Evolutionary conservation across 2,329 filamentous ascomycete genomes (phyloP).

Genomic region (Aspergillus ustus): DNA sequence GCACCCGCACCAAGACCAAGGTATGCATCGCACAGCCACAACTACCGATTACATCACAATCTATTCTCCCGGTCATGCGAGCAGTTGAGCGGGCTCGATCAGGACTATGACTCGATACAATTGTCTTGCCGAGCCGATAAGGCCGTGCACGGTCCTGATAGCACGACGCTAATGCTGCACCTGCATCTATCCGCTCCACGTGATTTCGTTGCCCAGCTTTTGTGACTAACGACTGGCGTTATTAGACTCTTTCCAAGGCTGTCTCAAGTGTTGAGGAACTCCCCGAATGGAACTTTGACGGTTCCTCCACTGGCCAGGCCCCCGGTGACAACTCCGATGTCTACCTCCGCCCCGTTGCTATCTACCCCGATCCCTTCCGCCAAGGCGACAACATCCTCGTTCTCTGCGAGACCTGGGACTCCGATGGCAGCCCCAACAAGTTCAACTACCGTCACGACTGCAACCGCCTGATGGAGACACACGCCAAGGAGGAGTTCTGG

Average conservation of each 20-base stretch:
- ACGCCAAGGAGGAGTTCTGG: conserved; percentile 86
- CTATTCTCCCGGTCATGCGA: neutral
- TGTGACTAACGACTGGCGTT: conserved; percentile 6
- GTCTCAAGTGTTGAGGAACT: conserved; percentile 66
- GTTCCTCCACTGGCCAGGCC: conserved; percentile 89
- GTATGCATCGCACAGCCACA: conserved; percentile 60
- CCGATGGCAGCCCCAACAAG: conserved; percentile 94
- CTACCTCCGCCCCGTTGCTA: conserved; percentile 88
- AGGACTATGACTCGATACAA: neutral
- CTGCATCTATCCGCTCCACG: conserved; percentile 36
- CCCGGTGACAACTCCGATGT: conserved; percentile 96
- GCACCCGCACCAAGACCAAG: conserved; percentile 92
- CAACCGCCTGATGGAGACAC: conserved; percentile 84
- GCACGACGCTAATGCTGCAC: conserved; percentile 23
- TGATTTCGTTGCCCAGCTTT: conserved; percentile 20
- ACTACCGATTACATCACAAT: neutral
- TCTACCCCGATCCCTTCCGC: conserved; percentile 92
- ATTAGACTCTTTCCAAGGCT: conserved; percentile 66
- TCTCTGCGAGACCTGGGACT: conserved; percentile 91
- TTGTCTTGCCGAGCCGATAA: conserved; percentile 27
- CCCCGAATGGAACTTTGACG: conserved; percentile 82
- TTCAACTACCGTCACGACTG: conserved; percentile 97
- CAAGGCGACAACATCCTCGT: conserved; percentile 90
- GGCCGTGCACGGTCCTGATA: conserved; percentile 31
- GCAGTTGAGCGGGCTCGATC: neutral